A percentile compares a stretch with the other conserved stretches of the same genome.
phyloP scores from a whole-genome alignment of 805 yeast species.

The Saturnispora besseyi region DNA sequence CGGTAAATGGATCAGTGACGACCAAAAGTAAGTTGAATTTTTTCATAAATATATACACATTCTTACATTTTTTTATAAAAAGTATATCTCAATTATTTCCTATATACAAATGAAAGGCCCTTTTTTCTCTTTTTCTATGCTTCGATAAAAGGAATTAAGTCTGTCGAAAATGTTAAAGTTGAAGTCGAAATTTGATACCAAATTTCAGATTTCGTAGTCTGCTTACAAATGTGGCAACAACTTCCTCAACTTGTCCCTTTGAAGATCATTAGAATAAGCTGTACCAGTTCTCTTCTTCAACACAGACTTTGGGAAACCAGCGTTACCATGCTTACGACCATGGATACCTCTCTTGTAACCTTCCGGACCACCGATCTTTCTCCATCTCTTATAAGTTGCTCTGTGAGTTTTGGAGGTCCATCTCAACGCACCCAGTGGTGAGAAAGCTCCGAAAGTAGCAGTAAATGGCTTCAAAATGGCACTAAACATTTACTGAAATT shows the following conservation, averaged over 20 bases:
- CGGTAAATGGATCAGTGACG: constrained; percentile 42
- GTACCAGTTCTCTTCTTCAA: constrained; percentile 53
- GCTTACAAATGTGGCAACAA: constrained; percentile 38
- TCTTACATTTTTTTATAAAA: not conserved
- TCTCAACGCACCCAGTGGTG: constrained; percentile 20
- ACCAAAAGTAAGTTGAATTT: not conserved
- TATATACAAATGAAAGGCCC: not conserved
- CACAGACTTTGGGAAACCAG: constrained; percentile 67
- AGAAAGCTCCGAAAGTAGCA: constrained; percentile 10
- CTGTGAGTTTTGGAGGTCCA: constrained; percentile 63
- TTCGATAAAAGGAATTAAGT: too few relatives aligned
- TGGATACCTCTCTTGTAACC: constrained; percentile 62
- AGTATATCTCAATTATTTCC: not conserved
- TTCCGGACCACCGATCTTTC: constrained; percentile 50
- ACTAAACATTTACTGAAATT: constrained; percentile 10
- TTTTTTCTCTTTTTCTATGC: too few relatives aligned
- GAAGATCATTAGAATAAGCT: constrained; percentile 43
- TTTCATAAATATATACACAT: not conserved
- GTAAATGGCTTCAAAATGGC: constrained; percentile 12
- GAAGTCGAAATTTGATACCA: too few relatives aligned
- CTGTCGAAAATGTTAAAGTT: not conserved
- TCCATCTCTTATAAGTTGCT: constrained; percentile 82
- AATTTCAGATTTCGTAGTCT: not conserved
- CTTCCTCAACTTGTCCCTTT: constrained; percentile 50
- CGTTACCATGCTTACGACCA: constrained; percentile 89